These are phyloP conservation scores for Phymatotrichopsis omnivora DNA, from an alignment of 2,329 filamentous ascomycete species.

Conservation along the genomic window DNA sequence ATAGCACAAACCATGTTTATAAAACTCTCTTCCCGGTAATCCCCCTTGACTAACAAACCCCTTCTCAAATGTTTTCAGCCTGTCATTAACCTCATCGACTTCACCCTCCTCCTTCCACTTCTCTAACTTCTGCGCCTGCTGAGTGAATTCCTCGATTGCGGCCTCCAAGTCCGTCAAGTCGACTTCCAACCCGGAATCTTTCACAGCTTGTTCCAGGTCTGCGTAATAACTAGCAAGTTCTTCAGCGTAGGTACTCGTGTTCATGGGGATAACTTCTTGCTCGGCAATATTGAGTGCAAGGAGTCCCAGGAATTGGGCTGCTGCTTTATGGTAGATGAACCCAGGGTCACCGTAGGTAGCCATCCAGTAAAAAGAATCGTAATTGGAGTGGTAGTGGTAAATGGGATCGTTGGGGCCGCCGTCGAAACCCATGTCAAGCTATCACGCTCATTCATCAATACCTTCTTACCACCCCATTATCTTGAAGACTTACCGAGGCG, in stretches of 20 bases:
- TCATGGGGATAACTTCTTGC: constrained; percentile 52
- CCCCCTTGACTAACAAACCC: constrained; percentile 43
- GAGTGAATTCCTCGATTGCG: constrained; percentile 10
- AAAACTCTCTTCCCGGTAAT: constrained; percentile 40
- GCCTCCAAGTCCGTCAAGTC: background rate
- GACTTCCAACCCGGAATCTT: constrained; percentile 32
- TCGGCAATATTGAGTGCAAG: constrained; percentile 53
- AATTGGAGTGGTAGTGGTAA: constrained; percentile 75
- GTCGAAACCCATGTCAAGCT: constrained; percentile 52
- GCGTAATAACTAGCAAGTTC: constrained; percentile 42
- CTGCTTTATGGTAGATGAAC: constrained; percentile 55
- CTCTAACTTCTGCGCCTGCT: constrained; percentile 5
- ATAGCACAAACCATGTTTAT: constrained; percentile 33
- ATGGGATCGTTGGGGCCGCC: constrained; percentile 42
- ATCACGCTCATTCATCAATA: background rate
- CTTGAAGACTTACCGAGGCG: constrained; percentile 39
- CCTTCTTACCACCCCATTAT: too few species aligned
- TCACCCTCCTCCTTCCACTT: constrained; percentile 10
- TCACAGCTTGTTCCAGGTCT: constrained; percentile 35
- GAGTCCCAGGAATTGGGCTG: constrained; percentile 56
- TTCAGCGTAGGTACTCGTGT: constrained; percentile 44
- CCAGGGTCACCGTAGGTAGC: constrained; percentile 60
- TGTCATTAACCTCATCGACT: constrained; percentile 37
- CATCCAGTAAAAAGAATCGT: constrained; percentile 81
- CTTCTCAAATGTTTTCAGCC: constrained; percentile 42